A percentile compares a stretch with the other conserved stretches of the same genome.
These are phyloP conservation scores for Candida mattraensis DNA, from an alignment of 805 yeast genomes.

Conservation along the genomic window DNA sequence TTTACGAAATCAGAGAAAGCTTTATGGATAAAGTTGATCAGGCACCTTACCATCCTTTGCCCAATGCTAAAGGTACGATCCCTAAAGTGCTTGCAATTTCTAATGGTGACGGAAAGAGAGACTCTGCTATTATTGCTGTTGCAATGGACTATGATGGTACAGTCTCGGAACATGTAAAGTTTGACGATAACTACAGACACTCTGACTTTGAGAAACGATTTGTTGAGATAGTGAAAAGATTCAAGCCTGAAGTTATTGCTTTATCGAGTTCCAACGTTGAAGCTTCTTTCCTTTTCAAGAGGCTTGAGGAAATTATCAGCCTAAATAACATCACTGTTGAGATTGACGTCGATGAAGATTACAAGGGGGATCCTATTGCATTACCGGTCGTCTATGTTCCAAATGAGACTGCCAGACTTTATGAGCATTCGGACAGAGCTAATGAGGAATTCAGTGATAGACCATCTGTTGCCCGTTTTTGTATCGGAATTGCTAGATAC, in stretches of 20 bases:
- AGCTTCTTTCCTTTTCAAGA: constrained; percentile 59
- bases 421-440: constrained; percentile 77
- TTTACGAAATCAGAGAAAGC: constrained; percentile 64
- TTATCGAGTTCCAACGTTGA: constrained; percentile 84
- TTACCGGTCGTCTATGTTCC: constrained; percentile 79
- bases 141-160: constrained; percentile 79
- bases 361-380: constrained; percentile 34
- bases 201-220: constrained; percentile 67
- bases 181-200: constrained; percentile 69
- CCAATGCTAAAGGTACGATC: constrained; percentile 73
- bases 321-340: constrained; percentile 53
- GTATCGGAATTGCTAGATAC: constrained; percentile 88
- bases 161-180: constrained; percentile 71
- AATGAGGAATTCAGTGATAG: constrained; percentile 79
- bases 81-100: constrained; percentile 83
- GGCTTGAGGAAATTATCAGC: constrained; percentile 55
- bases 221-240: constrained; percentile 54
- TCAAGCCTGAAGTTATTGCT: constrained; percentile 87
- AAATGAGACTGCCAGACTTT: constrained; percentile 91
- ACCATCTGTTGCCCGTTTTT: constrained; percentile 75
- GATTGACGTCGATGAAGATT: constrained; percentile 41
- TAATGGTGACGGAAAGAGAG: constrained; percentile 81
- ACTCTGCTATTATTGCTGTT: constrained; percentile 84
- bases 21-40: constrained; percentile 79
- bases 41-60: constrained; percentile 87